phyloP scores from a whole-genome alignment of 164 flowering plant species.

The Brasenia schreberi region DNA sequence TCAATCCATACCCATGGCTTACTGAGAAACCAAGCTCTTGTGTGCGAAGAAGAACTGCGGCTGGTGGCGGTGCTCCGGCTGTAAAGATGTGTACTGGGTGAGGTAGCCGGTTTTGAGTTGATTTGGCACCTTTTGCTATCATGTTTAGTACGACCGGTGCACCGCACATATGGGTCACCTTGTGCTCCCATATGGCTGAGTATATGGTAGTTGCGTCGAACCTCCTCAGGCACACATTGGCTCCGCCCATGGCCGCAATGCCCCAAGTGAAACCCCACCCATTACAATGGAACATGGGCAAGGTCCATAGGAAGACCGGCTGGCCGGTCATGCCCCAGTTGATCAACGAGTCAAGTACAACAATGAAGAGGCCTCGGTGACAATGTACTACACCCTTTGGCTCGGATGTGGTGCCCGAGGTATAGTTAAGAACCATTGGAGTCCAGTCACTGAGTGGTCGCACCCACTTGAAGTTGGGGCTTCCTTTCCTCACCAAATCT shows the following conservation, averaged over 20 bases:
- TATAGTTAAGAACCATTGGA: conserved; percentile 36
- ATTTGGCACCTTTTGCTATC: conserved; percentile 12
- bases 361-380: conserved; percentile 29
- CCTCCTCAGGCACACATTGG: conserved; percentile 37
- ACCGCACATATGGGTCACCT: conserved; percentile 43
- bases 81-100: conserved; percentile 29
- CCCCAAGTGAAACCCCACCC: conserved; percentile 52
- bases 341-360: conserved; percentile 18
- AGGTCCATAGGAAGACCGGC: conserved; percentile 39
- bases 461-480: conserved; percentile 24
- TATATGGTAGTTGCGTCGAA: conserved; percentile 21
- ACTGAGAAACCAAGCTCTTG: conserved; percentile 33
- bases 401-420: conserved; percentile 46
- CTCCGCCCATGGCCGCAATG: conserved; percentile 42
- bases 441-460: conserved; percentile 32
- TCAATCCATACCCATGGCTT: conserved; percentile 41
- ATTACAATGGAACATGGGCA: conserved; percentile 51
- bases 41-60: conserved; percentile 20
- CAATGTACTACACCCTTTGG: conserved; percentile 50
- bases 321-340: conserved; percentile 25
- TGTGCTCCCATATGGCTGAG: conserved; percentile 10
- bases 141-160: conserved; percentile 53
- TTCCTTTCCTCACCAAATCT: conserved; percentile 19
- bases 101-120: conserved; percentile 3
- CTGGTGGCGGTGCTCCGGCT: conserved; percentile 49